Evolutionary conservation across 495 filamentous ascomycete species (phyloP).

Genomic region (Podospora tetraspora): DNA sequence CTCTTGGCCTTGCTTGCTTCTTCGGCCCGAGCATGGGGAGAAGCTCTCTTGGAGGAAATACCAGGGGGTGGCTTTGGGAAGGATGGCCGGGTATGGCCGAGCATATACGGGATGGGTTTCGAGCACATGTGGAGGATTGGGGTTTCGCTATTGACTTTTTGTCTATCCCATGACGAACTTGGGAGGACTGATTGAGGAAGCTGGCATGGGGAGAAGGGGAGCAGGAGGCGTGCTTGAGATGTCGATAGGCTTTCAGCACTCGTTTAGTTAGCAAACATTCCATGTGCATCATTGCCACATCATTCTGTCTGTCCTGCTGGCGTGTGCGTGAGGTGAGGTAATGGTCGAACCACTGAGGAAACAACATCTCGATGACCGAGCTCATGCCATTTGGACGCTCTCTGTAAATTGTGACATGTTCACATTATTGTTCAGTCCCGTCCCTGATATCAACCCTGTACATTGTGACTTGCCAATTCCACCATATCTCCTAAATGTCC

Average conservation of each 20-base stretch:
- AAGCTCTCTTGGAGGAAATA: slow-evolving; percentile 12
- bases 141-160: slow-evolving; percentile 2
- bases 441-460: too few relatives aligned
- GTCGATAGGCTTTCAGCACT: slow-evolving; percentile 3
- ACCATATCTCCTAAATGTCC: too few relatives aligned
- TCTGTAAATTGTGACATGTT: too few relatives aligned
- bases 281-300: slow-evolving; percentile 11
- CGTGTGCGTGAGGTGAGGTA: not conserved
- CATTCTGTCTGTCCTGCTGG: not conserved
- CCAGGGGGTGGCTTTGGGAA: slow-evolving; percentile 9
- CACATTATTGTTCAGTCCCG: too few relatives aligned
- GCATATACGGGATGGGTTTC: slow-evolving; percentile 6
- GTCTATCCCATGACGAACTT: slow-evolving; percentile 9
- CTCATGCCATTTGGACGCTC: too few relatives aligned
- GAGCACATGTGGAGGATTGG: slow-evolving; percentile 6
- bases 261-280: slow-evolving; percentile 11
- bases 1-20: slow-evolving; percentile 2
- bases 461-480: too few relatives aligned
- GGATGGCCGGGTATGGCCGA: not conserved
- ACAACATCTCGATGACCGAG: not conserved
- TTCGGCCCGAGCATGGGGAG: slow-evolving; percentile 19
- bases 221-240: slow-evolving; percentile 3
- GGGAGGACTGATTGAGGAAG: not conserved
- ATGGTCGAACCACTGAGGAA: not conserved
- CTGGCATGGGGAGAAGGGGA: not conserved